Evolutionary conservation across 2,329 filamentous ascomycete genomes (phyloP), one percentile per base, ranked within the genome.

Genomic region (Paecilomyces variotii): DNA sequence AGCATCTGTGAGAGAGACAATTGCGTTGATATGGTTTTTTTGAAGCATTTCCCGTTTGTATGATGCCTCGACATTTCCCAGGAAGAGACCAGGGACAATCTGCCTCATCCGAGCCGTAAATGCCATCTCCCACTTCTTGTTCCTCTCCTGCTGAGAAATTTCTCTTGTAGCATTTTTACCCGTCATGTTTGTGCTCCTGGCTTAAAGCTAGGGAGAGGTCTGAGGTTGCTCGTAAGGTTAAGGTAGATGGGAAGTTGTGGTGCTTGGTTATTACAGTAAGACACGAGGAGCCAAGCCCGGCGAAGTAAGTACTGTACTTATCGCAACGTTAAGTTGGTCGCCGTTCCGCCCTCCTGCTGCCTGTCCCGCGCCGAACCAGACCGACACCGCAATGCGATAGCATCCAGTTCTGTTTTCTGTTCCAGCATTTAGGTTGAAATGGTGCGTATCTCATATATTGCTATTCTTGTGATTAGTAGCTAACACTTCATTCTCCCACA

Each of bases 11-110:
- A 67, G 55, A 24, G 64, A 68, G 56, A 69, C 56, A 1, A 67
- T 67, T 14, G 63, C 62, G 32, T 63, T 67, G 57, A 66, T 65
- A 50, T 27, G 34, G 27, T 67, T 63, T 28, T 66, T 56, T 58
- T 57, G 53, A 55, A 68, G 66, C 61, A 69, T 61, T 4, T 59
- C 60, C 25, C 53, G 58, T 14, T 64, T 65, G 57, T 62, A 51
- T 53, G 64, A 68, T 50, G 65, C 60, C 49, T 63, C 54, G 26
- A 66, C 64, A 58, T 69, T 64, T 39, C 67, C 67, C 3, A 69
- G 63, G 49, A 62, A 64, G 61, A 69, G 63, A 56, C 66, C 64
- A 57, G 66, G 64, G 7, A 67, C 60, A 56, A 68, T 68, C 59
- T 67, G 54, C 53, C 58, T 62, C 62, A 67, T 63, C 28, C 63